Base-by-base conservation (phyloP, 768 basidiomycete genomes). In the Exidia glandulosa region DNA sequence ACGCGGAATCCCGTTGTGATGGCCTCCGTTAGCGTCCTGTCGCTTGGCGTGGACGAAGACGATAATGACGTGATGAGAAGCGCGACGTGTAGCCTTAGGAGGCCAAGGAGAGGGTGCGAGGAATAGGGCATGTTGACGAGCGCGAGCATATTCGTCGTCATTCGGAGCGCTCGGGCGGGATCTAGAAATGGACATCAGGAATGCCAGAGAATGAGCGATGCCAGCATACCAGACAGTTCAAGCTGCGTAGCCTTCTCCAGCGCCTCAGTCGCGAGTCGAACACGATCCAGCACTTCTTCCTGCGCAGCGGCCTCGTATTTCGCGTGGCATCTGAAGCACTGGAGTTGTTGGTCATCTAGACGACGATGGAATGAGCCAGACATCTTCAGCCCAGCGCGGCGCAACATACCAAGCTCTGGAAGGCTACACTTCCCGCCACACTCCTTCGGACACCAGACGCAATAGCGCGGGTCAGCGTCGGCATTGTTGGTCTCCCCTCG, bases 401-500 rank as follows among this genome's bases (percentile, higher is more conserved):
- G 19, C 45, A 61, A 59, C 31, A 34, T 63, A 27, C 31, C 32
- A n/a, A 45, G 29, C n/a, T 54, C 30, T 16, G 41, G 33, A 36
- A 58, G 56, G 14, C 78, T 74, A 67, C 86, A 87, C 16, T 72
- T 67, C 0, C 85, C 87, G 29, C 86, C 85, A 60, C 89, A 91
- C 12, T 71, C 72, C 57, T 81, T 84, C 0, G 87, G 83, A 65
- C 92, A 94, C 66, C 71, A 77, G 29, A 94, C 71, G 4, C 81
- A 76, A 66, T 84, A 85, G 56, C 93, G 77, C n/a, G n/a, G n/a
- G n/a, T n/a, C n/a, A 27, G 81, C 82, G 66, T 96, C 92, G 80
- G 69, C 58, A 63, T 60, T 0, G 61, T 62, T 2, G 48, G 55
- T 2, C 59, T 63, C 54, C 14, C 56, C 33, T 45, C 60, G 68